Percentiles rank a stretch among this genome's conserved stretches.
Evolutionary conservation across 2,329 filamentous ascomycete genomes (phyloP).

Genomic region (Fusarium palustre): DNA sequence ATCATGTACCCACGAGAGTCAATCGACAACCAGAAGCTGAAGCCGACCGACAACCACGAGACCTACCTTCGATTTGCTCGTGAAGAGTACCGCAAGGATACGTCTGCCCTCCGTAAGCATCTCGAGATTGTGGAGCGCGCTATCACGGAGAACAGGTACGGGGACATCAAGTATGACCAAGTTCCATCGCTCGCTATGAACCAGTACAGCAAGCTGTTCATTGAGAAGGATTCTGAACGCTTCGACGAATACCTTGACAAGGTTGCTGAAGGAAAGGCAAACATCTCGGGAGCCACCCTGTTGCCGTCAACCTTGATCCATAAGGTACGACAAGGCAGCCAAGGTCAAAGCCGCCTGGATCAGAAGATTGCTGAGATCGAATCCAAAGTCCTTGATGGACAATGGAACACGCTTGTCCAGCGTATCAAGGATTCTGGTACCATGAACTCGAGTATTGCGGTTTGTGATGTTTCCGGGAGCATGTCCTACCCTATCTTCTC

Average conservation of each 20-base stretch:
- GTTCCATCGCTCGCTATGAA: conserved; percentile 69
- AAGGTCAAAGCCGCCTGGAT: conserved; percentile 22
- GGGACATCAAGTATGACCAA: conserved; percentile 66
- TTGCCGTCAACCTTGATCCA: conserved; percentile 63
- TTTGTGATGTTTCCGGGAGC: conserved; percentile 69
- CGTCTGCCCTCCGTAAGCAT: conserved; percentile 64
- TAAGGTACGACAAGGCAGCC: background rate
- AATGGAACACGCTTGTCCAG: conserved; percentile 69
- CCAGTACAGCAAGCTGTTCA: conserved; percentile 62
- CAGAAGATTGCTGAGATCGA: conserved; percentile 50
- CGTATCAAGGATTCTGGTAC: conserved; percentile 67
- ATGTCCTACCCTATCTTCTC: conserved; percentile 57
- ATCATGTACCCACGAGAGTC: conserved; percentile 58
- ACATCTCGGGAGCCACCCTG: conserved; percentile 67
- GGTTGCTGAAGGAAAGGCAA: conserved; percentile 60
- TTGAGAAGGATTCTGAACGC: conserved; percentile 60
- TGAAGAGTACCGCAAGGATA: conserved; percentile 63
- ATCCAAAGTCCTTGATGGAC: conserved; percentile 57
- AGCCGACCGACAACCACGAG: conserved; percentile 57
- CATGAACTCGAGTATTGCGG: conserved; percentile 64
- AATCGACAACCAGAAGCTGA: conserved; percentile 45
- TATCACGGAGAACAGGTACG: conserved; percentile 59
- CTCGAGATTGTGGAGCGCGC: conserved; percentile 66
- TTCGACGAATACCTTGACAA: conserved; percentile 63
- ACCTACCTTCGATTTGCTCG: conserved; percentile 66